Conservation (phyloP, 2,329 filamentous ascomycete species). For the Camillea tinctor region DNA sequence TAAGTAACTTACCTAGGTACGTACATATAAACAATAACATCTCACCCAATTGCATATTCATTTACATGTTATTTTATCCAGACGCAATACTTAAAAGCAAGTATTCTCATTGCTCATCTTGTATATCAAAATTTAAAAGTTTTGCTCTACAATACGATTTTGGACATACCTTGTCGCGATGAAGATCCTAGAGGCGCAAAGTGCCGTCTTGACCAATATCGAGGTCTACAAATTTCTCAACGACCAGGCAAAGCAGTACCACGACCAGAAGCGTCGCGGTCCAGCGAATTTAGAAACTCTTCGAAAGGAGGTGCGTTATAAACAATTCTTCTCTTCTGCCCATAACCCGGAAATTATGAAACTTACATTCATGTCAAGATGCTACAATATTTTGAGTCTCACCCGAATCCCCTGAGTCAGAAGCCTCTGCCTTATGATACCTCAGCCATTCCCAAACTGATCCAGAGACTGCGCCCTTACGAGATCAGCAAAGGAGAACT, state of each 20-base stretch:
- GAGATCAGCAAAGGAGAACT: conserved; percentile 67
- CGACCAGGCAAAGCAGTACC: conserved; percentile 53
- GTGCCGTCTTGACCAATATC: conserved; percentile 68
- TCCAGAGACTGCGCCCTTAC: conserved; percentile 55
- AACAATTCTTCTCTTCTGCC: background rate
- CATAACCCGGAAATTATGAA: background rate
- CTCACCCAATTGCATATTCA: too few relatives aligned
- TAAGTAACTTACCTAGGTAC: too few relatives aligned
- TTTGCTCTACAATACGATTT: too few relatives aligned
- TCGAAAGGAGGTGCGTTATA: conserved; percentile 58
- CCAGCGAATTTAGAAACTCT: conserved; percentile 60
- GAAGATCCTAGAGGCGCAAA: conserved; percentile 72
- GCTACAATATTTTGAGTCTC: conserved; percentile 57
- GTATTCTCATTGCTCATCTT: background rate
- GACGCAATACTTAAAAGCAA: too few relatives aligned
- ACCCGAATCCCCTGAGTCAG: conserved; percentile 56
- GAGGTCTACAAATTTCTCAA: conserved; percentile 68
- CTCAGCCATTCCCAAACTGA: conserved; percentile 51
- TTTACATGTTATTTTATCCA: too few relatives aligned
- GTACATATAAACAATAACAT: too few relatives aligned
- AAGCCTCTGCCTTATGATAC: conserved; percentile 52
- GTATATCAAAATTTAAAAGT: too few relatives aligned
- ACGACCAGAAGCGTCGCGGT: conserved; percentile 49
- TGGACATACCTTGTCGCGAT: conserved; percentile 36
- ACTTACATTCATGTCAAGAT: conserved; percentile 41